phyloP scores from a whole-genome alignment of 257 asterid genomes.

The Solanum boliviense region DNA sequence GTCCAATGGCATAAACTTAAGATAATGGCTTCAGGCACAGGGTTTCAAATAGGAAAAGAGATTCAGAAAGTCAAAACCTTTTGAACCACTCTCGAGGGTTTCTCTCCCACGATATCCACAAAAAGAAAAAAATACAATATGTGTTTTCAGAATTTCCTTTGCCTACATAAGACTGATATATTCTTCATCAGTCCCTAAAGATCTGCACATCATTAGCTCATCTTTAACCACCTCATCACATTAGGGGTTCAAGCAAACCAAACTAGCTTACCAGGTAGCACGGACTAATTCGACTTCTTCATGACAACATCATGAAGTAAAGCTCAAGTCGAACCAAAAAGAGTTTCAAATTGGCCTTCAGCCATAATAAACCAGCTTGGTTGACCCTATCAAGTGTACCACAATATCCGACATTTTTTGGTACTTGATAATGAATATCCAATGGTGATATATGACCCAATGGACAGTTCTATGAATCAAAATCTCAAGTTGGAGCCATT shows the following conservation, averaged over 20 bases:
- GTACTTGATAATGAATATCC: neutral
- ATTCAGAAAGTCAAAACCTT: neutral
- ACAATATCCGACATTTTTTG: neutral
- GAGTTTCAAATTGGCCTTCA: neutral
- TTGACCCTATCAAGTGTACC: neutral
- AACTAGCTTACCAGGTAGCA: neutral
- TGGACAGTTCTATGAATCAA: no score
- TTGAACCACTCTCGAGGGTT: neutral
- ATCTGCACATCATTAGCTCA: neutral
- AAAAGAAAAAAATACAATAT: neutral
- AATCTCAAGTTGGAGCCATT: no score
- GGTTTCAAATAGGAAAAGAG: neutral
- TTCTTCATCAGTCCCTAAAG: neutral
- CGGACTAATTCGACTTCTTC: neutral
- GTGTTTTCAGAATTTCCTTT: neutral
- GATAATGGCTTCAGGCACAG: neutral
- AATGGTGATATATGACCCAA: neutral
- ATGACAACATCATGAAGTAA: neutral
- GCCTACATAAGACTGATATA: neutral
- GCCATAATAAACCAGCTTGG: neutral
- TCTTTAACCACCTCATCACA: neutral
- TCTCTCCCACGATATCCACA: neutral
- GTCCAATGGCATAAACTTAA: neutral
- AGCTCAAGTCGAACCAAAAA: neutral
- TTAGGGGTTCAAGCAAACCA: neutral